Evolutionary conservation across 2,329 filamentous ascomycete genomes (phyloP), one percentile per base, ranked within the genome.

Genomic region (Neopestalotiopsis clavispora): DNA sequence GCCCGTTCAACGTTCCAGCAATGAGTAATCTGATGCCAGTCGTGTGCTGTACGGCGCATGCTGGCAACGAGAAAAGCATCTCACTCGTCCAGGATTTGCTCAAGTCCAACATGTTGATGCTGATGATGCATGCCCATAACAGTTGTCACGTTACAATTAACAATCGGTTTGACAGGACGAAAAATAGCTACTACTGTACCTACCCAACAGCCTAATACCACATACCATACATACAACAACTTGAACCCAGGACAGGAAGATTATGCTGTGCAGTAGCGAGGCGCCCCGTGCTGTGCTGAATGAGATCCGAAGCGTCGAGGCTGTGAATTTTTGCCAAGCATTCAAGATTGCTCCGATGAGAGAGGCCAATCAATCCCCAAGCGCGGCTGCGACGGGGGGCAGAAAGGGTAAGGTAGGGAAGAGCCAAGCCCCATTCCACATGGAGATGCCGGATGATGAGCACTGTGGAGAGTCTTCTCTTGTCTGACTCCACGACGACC

Each of bases 261-360:
- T 52, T 52, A 52, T 52, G 45, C 45, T 13, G 57, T 59, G 59
- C 59, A 62, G 32, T 40, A 62, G 59, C 32, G 59, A 62, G 34
- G 30, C 30, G 59, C 30, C 59, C n/a, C 34, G 59, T 20, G 59
- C 30, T 38, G 32, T 49, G 42, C 42, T 13, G 42, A 49, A 52
- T 52, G 45, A 52, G 57, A 59, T 30, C n/a, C 30, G 61, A 64
- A 28, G 61, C 61, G 40, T 64, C 28, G 61, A 64, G 61, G 61
- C 61, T 64, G 61, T 64, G 61, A 64, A 64, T 38, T 38, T 38
- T 38, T 38, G 34, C 6, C 17, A 52, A 20, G 45, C 7, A 14
- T 34, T 38, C 42, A 64, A 64, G 61, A 59, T 23, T 30, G 32
- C 38, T 38, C 30, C 28, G 20, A 34, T 20, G 45, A 64, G 10